A percentile compares a stretch with the other conserved stretches of the same genome.
These are phyloP conservation scores for Candida vaughaniae DNA, from an alignment of 805 yeast genomes.

Conservation along the genomic window DNA sequence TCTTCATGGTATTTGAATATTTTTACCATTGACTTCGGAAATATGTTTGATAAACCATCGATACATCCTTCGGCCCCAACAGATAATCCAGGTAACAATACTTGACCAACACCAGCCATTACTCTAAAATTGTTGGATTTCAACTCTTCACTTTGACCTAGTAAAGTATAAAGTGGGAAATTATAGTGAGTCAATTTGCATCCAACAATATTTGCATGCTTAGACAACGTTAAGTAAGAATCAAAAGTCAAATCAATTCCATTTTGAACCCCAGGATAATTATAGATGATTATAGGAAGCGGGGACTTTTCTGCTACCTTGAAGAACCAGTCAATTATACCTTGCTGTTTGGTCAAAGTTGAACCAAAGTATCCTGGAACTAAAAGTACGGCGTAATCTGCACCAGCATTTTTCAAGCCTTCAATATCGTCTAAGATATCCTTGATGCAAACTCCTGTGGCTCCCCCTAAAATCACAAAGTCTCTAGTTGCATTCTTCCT, in stretches of 20 bases:
- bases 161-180: conserved; percentile 45
- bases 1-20: conserved; percentile 35
- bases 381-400: conserved; percentile 39
- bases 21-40: conserved; percentile 49
- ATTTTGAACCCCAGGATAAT: conserved; percentile 50
- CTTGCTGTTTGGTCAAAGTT: conserved; percentile 40
- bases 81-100: conserved; percentile 46
- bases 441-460: conserved; percentile 42
- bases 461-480: conserved; percentile 48
- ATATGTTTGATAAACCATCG: conserved; percentile 53
- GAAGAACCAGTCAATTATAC: conserved; percentile 44
- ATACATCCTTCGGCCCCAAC: conserved; percentile 51
- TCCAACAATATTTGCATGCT: conserved; percentile 50
- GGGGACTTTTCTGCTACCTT: conserved; percentile 42
- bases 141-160: conserved; percentile 43
- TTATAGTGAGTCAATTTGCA: conserved; percentile 54
- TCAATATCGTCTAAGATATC: conserved; percentile 45
- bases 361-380: conserved; percentile 52
- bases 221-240: conserved; percentile 41
- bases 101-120: conserved; percentile 54
- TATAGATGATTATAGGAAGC: conserved; percentile 46
- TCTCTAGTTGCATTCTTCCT: conserved; percentile 13
- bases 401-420: conserved; percentile 36
- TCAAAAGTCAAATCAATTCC: conserved; percentile 36
- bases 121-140: conserved; percentile 37